Conservation (phyloP, 306 rosid genomes). For the Quercus mongolica region DNA sequence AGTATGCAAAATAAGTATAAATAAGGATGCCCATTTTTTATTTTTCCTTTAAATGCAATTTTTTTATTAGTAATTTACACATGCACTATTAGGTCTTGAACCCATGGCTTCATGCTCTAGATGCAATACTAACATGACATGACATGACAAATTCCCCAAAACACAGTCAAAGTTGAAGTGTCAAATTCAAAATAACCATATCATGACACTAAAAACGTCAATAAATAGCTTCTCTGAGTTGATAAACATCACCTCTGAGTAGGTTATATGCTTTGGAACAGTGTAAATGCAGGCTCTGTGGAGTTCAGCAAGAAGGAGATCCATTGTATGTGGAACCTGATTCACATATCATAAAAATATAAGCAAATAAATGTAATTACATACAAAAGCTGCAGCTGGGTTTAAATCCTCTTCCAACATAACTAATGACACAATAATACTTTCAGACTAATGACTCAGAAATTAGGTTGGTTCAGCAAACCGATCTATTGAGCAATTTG, state of each 20-base stretch:
- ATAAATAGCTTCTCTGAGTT: background rate
- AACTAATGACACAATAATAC: background rate
- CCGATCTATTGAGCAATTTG: background rate
- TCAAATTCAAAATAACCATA: background rate
- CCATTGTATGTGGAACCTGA: conserved; percentile 74
- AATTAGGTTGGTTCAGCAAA: background rate
- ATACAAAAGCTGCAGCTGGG: background rate
- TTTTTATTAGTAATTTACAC: background rate
- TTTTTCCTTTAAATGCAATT: background rate
- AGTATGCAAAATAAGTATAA: background rate
- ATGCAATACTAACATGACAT: background rate
- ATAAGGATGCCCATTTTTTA: background rate
- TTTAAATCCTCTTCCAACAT: background rate
- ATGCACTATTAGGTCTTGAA: background rate
- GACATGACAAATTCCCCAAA: background rate
- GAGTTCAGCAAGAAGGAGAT: conserved; percentile 83
- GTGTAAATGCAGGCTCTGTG: conserved; percentile 80
- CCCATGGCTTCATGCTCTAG: background rate
- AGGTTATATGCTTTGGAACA: conserved; percentile 76
- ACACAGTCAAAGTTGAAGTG: background rate
- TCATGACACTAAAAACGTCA: background rate
- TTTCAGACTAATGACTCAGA: background rate
- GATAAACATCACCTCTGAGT: conserved; percentile 45
- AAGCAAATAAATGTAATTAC: conserved; percentile 7
- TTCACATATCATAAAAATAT: conserved; percentile 17